Evolutionary conservation across 2,329 filamentous ascomycete genomes (phyloP), one percentile per base, ranked within the genome.

Genomic region (Fusarium protoensiforme): DNA sequence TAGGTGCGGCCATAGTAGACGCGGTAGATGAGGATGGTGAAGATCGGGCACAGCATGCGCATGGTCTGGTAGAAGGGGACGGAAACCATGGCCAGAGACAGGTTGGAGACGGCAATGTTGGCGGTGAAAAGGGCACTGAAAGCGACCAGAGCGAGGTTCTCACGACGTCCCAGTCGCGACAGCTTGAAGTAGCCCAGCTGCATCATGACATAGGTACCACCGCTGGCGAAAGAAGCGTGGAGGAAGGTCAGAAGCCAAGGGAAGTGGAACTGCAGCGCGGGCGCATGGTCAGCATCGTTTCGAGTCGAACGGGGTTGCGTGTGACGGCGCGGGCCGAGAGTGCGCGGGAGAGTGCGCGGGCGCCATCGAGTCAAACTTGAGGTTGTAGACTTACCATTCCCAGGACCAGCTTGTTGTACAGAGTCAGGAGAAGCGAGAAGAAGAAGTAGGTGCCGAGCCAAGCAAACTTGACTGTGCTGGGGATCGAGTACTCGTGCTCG

Each of bases 61-160:
- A 91, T 87, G 66, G 90, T 89, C 79, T 92, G 90, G 80, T 91
- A 90, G 80, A 92, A 92, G 3, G 90, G 88, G n/a, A 92, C 88
- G 1, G 90, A 91, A 39, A 90, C 89, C 85, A 90, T 86, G 68
- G 83, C 84, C 39, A 91, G 84, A n/a, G 89, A 91, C 27, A 90
- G 84, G 80, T 91, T 91, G n/a, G 88, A 90, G 53, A 90, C 87
- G 66, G 89, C 89, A 73, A 91, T 91, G 80, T 91, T 91, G 78
- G 89, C 84, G 18, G 89, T 91, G 80, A 90, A 91, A 9, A 91
- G 84, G 43, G 87, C 83, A 38, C 89, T 91, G 79, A 91, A 91
- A 54, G 87, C 84, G 35, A 89, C 80, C 43, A 91, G 84, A n/a
- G 86, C 84, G 46, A 89, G 78, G 78, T 89, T 86, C 77, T 91